Evolutionary conservation across 352 stramenopile species (phyloP).

Genomic region (Phytophthora hybrid): DNA sequence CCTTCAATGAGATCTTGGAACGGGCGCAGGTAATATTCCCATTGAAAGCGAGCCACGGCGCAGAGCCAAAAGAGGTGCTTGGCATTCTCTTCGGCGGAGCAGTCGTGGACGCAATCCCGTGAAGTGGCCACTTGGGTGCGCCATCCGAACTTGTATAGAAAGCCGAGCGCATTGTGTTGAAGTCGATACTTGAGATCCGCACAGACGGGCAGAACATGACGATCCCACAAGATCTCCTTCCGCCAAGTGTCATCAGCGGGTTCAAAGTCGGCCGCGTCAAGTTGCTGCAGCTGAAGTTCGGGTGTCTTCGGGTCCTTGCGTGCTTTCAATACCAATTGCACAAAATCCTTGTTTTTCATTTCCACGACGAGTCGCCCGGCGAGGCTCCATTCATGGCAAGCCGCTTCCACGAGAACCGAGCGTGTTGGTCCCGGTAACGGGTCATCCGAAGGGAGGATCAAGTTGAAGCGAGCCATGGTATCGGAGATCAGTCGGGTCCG

Average conservation of each 20-base stretch:
- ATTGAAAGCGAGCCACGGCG: slow-evolving; percentile 1
- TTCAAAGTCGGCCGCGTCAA: background rate
- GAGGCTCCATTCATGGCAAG: slow-evolving; percentile 10
- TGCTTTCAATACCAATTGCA: slow-evolving; percentile 8
- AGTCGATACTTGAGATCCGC: slow-evolving; percentile 27
- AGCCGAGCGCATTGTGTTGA: slow-evolving; percentile 24
- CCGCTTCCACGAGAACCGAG: background rate
- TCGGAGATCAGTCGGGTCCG: slow-evolving; percentile 2
- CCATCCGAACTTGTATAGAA: slow-evolving; percentile 25
- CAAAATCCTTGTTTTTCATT: slow-evolving; percentile 9
- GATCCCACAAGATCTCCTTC: slow-evolving; percentile 1
- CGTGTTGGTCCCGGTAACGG: background rate
- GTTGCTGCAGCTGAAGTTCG: background rate
- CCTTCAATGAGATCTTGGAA: slow-evolving; percentile 1
- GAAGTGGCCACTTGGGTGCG: slow-evolving; percentile 3
- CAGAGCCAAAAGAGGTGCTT: slow-evolving; percentile 18
- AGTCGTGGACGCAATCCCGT: slow-evolving; percentile 10
- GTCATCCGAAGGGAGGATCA: background rate
- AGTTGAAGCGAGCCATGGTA: background rate
- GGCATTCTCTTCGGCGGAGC: slow-evolving; percentile 1
- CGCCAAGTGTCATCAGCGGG: slow-evolving; percentile 3
- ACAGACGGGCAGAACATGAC: slow-evolving; percentile 16
- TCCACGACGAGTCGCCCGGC: background rate
- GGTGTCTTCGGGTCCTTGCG: background rate
- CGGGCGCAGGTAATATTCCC: slow-evolving; percentile 4